These are phyloP conservation scores for Neurospora sp. DNA, from an alignment of 495 filamentous ascomycete species.

Conservation along the genomic window DNA sequence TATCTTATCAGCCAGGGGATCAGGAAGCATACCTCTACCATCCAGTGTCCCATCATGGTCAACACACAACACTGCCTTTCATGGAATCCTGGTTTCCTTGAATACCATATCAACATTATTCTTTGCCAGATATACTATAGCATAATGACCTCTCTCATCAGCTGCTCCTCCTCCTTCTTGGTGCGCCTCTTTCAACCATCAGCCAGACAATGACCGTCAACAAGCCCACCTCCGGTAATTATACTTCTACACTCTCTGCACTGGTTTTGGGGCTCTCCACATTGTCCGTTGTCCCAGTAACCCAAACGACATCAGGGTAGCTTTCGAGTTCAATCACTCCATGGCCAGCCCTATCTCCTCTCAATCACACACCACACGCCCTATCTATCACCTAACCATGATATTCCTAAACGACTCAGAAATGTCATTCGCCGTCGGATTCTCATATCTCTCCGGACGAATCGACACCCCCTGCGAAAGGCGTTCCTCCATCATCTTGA, in stretches of 20 bases:
- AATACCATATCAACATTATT: background rate
- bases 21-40: no score
- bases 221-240: background rate
- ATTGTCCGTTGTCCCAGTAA: background rate
- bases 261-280: background rate
- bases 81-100: background rate
- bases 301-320: background rate
- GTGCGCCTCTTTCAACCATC: background rate
- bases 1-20: background rate
- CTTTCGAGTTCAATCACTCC: background rate
- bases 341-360: background rate
- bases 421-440: slow-evolving; percentile 32
- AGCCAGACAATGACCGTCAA: background rate
- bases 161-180: background rate
- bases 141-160: background rate
- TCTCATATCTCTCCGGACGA: slow-evolving; percentile 19
- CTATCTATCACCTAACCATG: slow-evolving; percentile 32
- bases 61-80: background rate
- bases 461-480: slow-evolving; percentile 45
- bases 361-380: background rate
- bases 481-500: slow-evolving; percentile 78
- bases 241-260: background rate
- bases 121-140: background rate
- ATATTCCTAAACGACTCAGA: slow-evolving; percentile 39
- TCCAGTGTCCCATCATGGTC: no score